Evolutionary conservation across 495 filamentous ascomycete species (phyloP).

Genomic region (Xylona heveae): DNA sequence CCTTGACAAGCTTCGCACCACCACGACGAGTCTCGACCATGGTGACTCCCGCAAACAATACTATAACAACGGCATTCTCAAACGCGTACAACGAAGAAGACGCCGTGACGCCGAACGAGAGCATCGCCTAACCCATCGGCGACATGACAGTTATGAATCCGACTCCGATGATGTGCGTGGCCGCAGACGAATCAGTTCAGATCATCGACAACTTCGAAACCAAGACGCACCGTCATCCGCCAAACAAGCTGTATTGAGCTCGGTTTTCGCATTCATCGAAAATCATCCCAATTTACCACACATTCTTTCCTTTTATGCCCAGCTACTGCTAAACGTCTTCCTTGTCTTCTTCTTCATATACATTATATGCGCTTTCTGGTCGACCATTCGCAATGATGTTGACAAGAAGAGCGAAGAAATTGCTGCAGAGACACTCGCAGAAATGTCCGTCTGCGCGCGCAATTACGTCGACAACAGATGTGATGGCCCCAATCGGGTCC

Average conservation of each 20-base stretch:
- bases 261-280: conserved; percentile 46
- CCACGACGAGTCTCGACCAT: conserved; percentile 29
- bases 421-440: conserved; percentile 37
- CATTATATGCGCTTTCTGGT: conserved; percentile 45
- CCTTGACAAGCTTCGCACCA: conserved; percentile 22
- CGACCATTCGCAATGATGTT: conserved; percentile 56
- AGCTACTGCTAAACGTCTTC: conserved; percentile 57
- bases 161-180: conserved; percentile 21
- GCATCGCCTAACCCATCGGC: conserved; percentile 15
- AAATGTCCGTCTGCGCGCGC: conserved; percentile 49
- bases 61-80: conserved; percentile 29
- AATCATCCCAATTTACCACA: conserved; percentile 69
- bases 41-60: conserved; percentile 31
- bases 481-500: conserved; percentile 33
- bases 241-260: too few relatives aligned
- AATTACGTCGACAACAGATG: conserved; percentile 59
- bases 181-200: conserved; percentile 7
- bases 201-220: conserved; percentile 17
- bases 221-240: conserved; percentile 6
- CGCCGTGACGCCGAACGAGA: conserved; percentile 24
- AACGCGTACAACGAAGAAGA: conserved; percentile 31
- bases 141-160: conserved; percentile 34
- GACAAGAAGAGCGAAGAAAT: conserved; percentile 42
- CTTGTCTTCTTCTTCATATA: conserved; percentile 45
- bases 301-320: conserved; percentile 68